Evolutionary conservation across 257 asterid species (phyloP), one percentile per base, ranked within the genome.

Genomic region (Penstemon newberryi): DNA sequence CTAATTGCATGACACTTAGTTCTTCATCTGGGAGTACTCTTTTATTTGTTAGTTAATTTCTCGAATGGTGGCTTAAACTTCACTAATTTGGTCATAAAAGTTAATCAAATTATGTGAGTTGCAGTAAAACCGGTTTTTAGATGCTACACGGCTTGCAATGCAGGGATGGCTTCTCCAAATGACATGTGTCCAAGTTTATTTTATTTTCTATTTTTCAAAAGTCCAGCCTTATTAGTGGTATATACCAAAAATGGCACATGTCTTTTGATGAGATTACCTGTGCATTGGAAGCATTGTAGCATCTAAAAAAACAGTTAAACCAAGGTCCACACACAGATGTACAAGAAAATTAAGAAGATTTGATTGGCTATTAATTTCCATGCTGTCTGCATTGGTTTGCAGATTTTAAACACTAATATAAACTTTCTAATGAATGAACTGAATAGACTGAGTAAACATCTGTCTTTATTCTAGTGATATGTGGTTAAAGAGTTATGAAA

Each of bases 281-380:
- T 25, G 33, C 33, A 25, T 25, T 25, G 33, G 33, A 25, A 25
- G 33, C 33, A 25, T 25, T 25, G 33, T 25, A 25, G 33, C 33
- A 25, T 25, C 1, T 25, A 25, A 25, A 25, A 25, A 25, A 25
- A 2, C 33, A 25, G 33, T 25, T 25, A 25, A 25, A 25, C 33
- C 33, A 33, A 58, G 58, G 4, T 19, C 4, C 40, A 18, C 13
- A 41, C 51, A n/a, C 33, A 8, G 5, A n/a, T 5, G n/a, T 39
- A 66, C 60, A 18, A 41, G 71, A 66, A 63, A 42, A 54, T 42
- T 56, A 25, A 66, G 54, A 56, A 9, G 33, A 19, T 54, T 7
- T 19, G 39, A 45, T 45, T 68, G 13, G 8, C 10, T 58, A 25
- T 69, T 5, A n/a, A 63, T 8, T 10, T 33, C 39, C 46, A 43